Conservation (phyloP, 495 filamentous ascomycete genomes). For the Lophiotrema nucula region DNA sequence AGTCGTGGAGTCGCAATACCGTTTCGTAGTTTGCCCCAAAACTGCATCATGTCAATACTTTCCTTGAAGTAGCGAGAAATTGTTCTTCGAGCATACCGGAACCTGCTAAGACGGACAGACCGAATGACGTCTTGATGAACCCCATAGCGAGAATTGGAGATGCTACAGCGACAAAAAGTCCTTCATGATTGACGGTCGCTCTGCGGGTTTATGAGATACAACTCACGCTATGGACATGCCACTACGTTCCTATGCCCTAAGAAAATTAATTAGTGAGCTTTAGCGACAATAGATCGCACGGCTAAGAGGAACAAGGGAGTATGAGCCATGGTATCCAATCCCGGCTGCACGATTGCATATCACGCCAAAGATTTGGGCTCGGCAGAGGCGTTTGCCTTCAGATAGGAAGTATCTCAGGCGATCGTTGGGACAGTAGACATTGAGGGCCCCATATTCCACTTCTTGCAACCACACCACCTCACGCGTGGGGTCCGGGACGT, state of each 20-base stretch:
- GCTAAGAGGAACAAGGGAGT: constrained; percentile 20
- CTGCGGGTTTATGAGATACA: constrained; percentile 19
- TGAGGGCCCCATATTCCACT: background rate
- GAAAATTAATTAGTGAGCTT: constrained; percentile 12
- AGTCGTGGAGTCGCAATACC: constrained; percentile 22
- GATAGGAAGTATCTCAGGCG: constrained; percentile 25
- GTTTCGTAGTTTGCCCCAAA: constrained; percentile 2
- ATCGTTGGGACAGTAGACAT: background rate
- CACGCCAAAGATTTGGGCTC: constrained; percentile 12
- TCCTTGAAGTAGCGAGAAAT: background rate
- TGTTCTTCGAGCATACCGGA: constrained; percentile 3
- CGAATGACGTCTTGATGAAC: background rate
- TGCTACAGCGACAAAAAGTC: background rate
- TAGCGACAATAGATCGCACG: constrained; percentile 23
- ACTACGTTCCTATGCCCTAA: constrained; percentile 7
- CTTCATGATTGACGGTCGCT: constrained; percentile 7
- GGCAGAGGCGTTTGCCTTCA: background rate
- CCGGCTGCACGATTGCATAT: constrained; percentile 20
- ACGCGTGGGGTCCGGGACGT: too few relatives aligned
- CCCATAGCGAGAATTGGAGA: constrained; percentile 15
- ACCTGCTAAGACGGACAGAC: background rate
- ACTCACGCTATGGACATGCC: constrained; percentile 9
- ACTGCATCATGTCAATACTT: constrained; percentile 6
- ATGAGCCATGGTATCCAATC: constrained; percentile 28
- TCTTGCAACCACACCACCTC: too few relatives aligned